phyloP scores from a whole-genome alignment of 768 basidiomycete genomes.

The Paxillus rubicundulus region DNA sequence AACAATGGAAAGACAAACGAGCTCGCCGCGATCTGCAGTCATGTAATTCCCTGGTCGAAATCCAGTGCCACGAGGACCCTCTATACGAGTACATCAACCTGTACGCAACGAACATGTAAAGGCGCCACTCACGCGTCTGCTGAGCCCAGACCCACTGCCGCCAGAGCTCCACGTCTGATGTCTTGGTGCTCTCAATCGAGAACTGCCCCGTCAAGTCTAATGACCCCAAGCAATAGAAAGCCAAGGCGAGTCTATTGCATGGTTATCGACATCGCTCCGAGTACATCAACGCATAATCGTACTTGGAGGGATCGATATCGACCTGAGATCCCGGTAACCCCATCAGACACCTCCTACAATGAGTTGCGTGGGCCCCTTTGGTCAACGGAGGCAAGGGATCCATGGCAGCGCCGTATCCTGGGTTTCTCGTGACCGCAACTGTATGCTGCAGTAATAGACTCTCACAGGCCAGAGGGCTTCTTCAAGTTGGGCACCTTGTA shows the following conservation, averaged over 20 bases:
- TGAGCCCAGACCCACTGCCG: slow-evolving; percentile 88
- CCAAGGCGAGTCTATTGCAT: slow-evolving; percentile 66
- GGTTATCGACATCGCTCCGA: slow-evolving; percentile 8
- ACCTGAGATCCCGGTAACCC: slow-evolving; percentile 70
- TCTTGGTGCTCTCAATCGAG: slow-evolving; percentile 38
- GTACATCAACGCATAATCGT: slow-evolving; percentile 18
- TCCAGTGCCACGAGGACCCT: slow-evolving; percentile 57
- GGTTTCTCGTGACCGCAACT: background rate
- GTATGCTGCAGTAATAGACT: no score
- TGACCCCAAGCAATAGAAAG: slow-evolving; percentile 84
- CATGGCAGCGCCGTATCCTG: slow-evolving; percentile 4
- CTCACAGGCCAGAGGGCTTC: no score
- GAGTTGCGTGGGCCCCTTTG: slow-evolving; percentile 56
- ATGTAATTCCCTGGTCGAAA: slow-evolving; percentile 78
- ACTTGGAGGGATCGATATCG: slow-evolving; percentile 75
- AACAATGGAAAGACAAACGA: slow-evolving; percentile 6
- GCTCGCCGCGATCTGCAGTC: slow-evolving; percentile 38
- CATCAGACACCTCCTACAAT: slow-evolving; percentile 65
- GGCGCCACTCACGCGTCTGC: slow-evolving; percentile 53
- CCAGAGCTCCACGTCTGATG: slow-evolving; percentile 61
- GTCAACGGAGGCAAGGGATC: slow-evolving; percentile 30
- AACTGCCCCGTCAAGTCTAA: slow-evolving; percentile 71
- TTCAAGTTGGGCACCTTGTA: no score
- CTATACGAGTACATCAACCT: slow-evolving; percentile 31
- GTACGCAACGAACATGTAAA: background rate